phyloP scores from a whole-genome alignment of 345 rosid species.

The Diplotaxis tenuifolia region DNA sequence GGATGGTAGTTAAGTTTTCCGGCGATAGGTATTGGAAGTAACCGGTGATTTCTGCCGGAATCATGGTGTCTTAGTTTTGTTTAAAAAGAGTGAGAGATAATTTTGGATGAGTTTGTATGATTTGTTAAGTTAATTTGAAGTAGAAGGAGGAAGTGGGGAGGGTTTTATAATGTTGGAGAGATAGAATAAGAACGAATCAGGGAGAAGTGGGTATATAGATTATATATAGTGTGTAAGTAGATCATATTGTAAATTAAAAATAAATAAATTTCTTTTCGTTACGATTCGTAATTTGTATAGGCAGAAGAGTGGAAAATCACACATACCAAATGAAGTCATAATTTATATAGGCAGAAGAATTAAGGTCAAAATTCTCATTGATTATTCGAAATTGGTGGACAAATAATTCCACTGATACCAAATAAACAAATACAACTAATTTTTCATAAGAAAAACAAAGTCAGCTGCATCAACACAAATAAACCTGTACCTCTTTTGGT shows the following conservation, averaged over 20 bases:
- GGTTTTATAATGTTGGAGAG: slow-evolving; percentile 27
- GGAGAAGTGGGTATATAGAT: slow-evolving; percentile 11
- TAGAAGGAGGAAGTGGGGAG: slow-evolving; percentile 19
- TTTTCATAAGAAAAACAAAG: too few relatives aligned
- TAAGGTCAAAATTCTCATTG: too few relatives aligned
- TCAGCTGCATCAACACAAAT: too few relatives aligned
- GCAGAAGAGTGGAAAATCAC: background rate
- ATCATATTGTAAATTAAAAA: background rate
- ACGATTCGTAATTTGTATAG: background rate
- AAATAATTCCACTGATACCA: too few relatives aligned
- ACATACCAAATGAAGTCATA: background rate
- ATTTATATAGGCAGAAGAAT: too few relatives aligned
- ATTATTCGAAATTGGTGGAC: too few relatives aligned
- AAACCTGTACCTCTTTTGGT: too few relatives aligned
- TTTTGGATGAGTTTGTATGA: background rate
- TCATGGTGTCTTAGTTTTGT: slow-evolving; percentile 19
- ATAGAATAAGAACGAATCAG: background rate
- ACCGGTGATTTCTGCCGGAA: slow-evolving; percentile 32
- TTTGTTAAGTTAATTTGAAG: slow-evolving; percentile 12
- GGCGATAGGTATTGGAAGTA: slow-evolving; percentile 22
- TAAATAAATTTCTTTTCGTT: background rate
- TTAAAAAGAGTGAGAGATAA: background rate
- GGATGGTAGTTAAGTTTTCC: slow-evolving; percentile 19
- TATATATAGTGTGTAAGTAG: background rate
- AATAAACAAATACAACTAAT: too few relatives aligned